Conservation (phyloP, 169 alveolate species). For the Eimeria zaria region DNA sequence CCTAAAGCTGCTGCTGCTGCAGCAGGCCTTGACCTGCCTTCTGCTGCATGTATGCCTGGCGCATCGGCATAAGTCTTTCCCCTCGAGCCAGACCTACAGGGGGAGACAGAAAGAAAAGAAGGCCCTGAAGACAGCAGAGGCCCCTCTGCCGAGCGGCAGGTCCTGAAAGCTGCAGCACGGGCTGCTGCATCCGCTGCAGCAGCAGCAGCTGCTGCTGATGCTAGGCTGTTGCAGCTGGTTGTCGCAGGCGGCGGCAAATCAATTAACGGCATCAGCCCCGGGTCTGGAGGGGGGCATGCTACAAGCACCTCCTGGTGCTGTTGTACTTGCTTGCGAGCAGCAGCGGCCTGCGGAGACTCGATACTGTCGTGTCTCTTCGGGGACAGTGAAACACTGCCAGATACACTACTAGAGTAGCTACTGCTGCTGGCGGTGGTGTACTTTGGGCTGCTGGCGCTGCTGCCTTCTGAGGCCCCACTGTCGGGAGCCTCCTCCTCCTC, state of each 20-base stretch:
- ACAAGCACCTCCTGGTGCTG: constrained; percentile 40
- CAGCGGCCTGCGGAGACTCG: neutral
- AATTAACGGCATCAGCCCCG: neutral
- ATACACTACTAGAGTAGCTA: neutral
- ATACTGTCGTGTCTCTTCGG: neutral
- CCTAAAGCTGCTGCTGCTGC: constrained; percentile 43
- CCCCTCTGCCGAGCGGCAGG: constrained; percentile 35
- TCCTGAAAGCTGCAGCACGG: neutral
- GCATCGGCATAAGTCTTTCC: neutral
- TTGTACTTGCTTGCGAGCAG: neutral
- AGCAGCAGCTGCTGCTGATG: constrained; percentile 27
- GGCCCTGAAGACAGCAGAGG: neutral
- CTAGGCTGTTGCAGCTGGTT: constrained; percentile 1
- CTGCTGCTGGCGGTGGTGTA: neutral
- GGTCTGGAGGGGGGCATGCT: constrained; percentile 21
- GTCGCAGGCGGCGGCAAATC: constrained; percentile 22
- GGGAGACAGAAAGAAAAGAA: neutral
- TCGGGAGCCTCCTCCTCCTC: neutral
- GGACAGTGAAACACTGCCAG: neutral
- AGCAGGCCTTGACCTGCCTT: constrained; percentile 5
- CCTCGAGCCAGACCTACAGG: neutral
- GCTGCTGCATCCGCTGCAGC: constrained; percentile 39
- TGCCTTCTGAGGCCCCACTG: neutral
- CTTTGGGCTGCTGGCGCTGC: neutral
- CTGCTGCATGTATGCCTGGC: neutral